Base-by-base conservation (phyloP, 805 yeast species). In the Saccharomyces kudriavzevii region DNA sequence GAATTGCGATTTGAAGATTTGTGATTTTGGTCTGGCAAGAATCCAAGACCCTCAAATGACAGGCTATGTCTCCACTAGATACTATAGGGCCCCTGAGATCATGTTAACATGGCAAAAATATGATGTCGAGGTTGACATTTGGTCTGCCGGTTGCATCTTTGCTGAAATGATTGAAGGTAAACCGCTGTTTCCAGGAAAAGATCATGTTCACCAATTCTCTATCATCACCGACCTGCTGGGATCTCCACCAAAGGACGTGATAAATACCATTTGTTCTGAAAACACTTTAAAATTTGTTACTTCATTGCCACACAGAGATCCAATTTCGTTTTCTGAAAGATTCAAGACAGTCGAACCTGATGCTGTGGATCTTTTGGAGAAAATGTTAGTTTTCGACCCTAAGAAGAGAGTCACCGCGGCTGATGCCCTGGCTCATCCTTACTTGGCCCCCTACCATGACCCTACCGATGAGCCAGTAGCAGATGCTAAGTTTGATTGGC, bases 1-100 rank as follows among this genome's bases (percentile, higher is more conserved):
- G 72, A 88, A 88, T 71, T 89, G 96, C 71, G 96, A 89, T 71
- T 77, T 89, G 67, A 89, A 89, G 70, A 89, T 89, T 62, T 89
- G 96, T 73, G 96, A 89, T 70, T 89, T 92, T 69, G 99, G 99
- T 24, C 77, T 92, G 56, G 98, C 98, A 31, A 81, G 99, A 68
- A 87, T 92, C 66, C 97, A 92, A 75, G 99, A 92, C 73, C 97
- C 97, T 13, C 98, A 92, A 70, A 92, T 92, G 99, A 92, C 98
- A 0, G 99, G 98, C 9, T 92, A 92, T 69, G 99, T 92, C 17
- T 86, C 96, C 4, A 92, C 99, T 3, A 74, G 99, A 65, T 92
- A 90, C 75, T 92, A 92, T 72, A 81, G 99, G 58, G 99, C 98
- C 0, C 99, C 99, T 1, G 99, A 92, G 70, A 92, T 92, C 71